A percentile compares a stretch with the other conserved stretches of the same genome.
These are phyloP conservation scores for Venturia aucupariae DNA, from an alignment of 2,329 filamentous ascomycete genomes.

Conservation along the genomic window DNA sequence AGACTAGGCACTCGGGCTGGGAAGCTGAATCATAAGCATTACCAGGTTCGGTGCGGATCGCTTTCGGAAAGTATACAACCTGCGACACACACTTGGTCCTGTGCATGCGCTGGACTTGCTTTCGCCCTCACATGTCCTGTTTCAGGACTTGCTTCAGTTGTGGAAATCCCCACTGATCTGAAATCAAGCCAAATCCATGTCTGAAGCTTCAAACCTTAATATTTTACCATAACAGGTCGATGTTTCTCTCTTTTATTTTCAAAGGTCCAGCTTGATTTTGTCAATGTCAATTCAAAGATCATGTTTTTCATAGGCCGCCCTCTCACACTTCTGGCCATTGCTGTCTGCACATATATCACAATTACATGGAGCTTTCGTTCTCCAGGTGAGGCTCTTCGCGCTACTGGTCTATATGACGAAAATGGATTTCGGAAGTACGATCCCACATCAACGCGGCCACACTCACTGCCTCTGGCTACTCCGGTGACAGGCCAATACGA, in stretches of 20 bases:
- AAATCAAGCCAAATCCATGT: conserved; percentile 1
- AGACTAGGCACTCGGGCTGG: background rate
- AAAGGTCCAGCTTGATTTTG: background rate
- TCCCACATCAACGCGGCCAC: background rate
- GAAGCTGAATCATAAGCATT: background rate
- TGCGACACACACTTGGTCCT: conserved; percentile 4
- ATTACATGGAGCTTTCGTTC: conserved; percentile 8
- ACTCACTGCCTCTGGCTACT: background rate
- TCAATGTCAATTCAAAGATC: conserved; percentile 1
- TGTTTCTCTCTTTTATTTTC: background rate
- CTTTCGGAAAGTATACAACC: background rate
- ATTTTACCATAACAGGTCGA: background rate
- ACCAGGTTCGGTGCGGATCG: background rate
- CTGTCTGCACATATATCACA: conserved; percentile 10
- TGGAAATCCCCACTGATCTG: conserved; percentile 1
- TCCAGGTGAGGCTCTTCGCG: background rate
- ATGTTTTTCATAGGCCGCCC: conserved; percentile 12
- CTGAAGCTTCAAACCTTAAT: conserved; percentile 1
- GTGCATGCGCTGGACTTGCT: conserved; percentile 4
- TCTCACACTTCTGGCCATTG: conserved; percentile 8
- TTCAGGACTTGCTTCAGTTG: conserved; percentile 6
- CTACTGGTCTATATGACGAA: conserved; percentile 8
- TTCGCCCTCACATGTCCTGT: conserved; percentile 3
- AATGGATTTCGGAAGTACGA: conserved; percentile 10
- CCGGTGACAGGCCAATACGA: conserved; percentile 2